These are phyloP conservation scores for Kwoniella botswanensis DNA, from an alignment of 768 basidiomycete genomes.

Conservation along the genomic window DNA sequence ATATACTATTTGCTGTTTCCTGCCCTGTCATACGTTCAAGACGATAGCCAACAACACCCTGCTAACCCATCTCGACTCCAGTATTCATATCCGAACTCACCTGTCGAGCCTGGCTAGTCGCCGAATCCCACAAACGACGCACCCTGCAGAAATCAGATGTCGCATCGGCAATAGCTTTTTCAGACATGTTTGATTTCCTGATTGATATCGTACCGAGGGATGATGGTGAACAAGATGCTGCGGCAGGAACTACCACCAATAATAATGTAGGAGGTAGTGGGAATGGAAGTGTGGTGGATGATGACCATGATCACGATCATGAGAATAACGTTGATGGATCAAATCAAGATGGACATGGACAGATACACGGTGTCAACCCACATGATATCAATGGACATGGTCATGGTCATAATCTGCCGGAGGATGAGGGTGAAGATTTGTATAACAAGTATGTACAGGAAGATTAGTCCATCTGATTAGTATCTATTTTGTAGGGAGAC, in stretches of 20 bases:
- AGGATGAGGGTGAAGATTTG: slow-evolving; percentile 13
- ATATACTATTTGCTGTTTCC: neutral
- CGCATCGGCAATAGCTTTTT: slow-evolving; percentile 85
- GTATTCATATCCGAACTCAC: slow-evolving; percentile 98
- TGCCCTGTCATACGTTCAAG: too few species aligned
- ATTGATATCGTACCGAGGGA: slow-evolving; percentile 95
- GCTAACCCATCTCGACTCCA: slow-evolving; percentile 53
- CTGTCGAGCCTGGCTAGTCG: slow-evolving; percentile 90
- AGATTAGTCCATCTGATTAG: slow-evolving; percentile 8
- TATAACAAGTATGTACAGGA: slow-evolving; percentile 23
- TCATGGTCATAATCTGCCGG: neutral
- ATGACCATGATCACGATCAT: neutral
- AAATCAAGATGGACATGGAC: neutral
- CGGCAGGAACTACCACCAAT: slow-evolving; percentile 2
- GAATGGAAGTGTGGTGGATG: neutral
- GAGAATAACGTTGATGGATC: neutral
- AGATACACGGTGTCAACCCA: neutral
- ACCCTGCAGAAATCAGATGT: slow-evolving; percentile 93
- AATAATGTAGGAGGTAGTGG: neutral
- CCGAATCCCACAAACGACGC: slow-evolving; percentile 94
- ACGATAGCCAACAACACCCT: neutral
- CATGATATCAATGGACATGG: neutral
- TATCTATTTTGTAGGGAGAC: too few species aligned
- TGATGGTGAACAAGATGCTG: slow-evolving; percentile 58
- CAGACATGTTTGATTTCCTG: slow-evolving; percentile 96